phyloP scores from a whole-genome alignment of 75 land plant species.

The Ceratopteris richardii region DNA sequence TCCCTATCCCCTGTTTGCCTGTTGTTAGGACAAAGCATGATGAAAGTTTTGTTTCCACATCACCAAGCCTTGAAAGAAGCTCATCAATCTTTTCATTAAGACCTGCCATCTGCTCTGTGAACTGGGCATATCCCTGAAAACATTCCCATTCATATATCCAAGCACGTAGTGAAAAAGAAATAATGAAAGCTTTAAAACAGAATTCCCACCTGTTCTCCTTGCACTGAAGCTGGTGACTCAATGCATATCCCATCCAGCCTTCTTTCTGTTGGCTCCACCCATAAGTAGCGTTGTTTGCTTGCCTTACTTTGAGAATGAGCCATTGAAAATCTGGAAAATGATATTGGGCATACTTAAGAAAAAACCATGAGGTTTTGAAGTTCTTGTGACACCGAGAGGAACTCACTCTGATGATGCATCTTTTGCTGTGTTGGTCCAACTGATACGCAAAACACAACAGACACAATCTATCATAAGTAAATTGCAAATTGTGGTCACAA shows the following conservation, averaged over 20 bases:
- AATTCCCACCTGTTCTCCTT: neutral
- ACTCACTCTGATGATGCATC: neutral
- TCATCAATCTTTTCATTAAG: slow-evolving; percentile 18
- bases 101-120: slow-evolving; percentile 17
- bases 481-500: neutral
- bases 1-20: neutral
- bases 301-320: neutral
- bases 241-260: neutral
- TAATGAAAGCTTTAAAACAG: neutral
- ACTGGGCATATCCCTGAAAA: slow-evolving; percentile 8
- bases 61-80: slow-evolving; percentile 15
- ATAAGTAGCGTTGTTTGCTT: neutral
- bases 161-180: neutral
- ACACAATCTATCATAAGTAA: too few relatives aligned
- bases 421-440: neutral
- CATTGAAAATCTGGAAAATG: neutral
- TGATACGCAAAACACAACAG: neutral
- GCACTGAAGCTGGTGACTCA: slow-evolving; percentile 2
- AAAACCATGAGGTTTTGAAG: too few relatives aligned
- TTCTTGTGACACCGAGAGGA: too few relatives aligned
- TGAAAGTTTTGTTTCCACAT: slow-evolving; percentile 16
- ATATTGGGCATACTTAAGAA: too few relatives aligned
- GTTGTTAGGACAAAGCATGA: neutral
- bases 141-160: neutral
- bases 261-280: neutral